Conservation (phyloP, 1,284 basidiomycete species). For the Sutorius eximius region DNA sequence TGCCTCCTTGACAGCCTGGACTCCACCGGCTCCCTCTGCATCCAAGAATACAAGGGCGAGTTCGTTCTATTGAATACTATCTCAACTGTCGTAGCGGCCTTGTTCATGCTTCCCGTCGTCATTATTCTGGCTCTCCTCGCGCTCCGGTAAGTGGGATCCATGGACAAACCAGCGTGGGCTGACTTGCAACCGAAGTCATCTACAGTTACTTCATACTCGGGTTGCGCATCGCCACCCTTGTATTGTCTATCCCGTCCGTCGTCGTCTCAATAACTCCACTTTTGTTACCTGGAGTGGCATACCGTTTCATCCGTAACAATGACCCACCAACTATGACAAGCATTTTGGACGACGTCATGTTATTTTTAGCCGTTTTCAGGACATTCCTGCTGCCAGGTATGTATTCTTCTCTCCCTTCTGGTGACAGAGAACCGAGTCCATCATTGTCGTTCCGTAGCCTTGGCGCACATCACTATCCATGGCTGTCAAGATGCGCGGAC, state of each 20-base stretch:
- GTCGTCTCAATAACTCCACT: conserved; percentile 52
- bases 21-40: conserved; percentile 34
- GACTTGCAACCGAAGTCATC: conserved; percentile 26
- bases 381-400: conserved; percentile 63
- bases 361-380: conserved; percentile 51
- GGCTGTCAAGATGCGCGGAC: conserved; percentile 58
- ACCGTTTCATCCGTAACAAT: conserved; percentile 47
- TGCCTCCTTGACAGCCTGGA: conserved; percentile 51
- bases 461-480: conserved; percentile 66
- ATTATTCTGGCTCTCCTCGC: conserved; percentile 50
- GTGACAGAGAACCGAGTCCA: background rate
- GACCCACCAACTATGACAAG: conserved; percentile 38
- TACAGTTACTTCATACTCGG: conserved; percentile 36
- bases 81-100: conserved; percentile 48
- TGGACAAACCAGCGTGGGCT: background rate
- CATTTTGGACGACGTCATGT: conserved; percentile 46
- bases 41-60: conserved; percentile 48
- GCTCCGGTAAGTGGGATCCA: conserved; percentile 37
- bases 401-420: conserved; percentile 10
- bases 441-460: conserved; percentile 36
- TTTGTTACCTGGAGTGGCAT: conserved; percentile 44
- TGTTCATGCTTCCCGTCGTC: conserved; percentile 58
- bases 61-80: conserved; percentile 59
- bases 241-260: conserved; percentile 60
- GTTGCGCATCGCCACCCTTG: conserved; percentile 54